These are phyloP conservation scores for Pleurotus salmoneostramineus DNA, from an alignment of 768 basidiomycete genomes.

Conservation along the genomic window DNA sequence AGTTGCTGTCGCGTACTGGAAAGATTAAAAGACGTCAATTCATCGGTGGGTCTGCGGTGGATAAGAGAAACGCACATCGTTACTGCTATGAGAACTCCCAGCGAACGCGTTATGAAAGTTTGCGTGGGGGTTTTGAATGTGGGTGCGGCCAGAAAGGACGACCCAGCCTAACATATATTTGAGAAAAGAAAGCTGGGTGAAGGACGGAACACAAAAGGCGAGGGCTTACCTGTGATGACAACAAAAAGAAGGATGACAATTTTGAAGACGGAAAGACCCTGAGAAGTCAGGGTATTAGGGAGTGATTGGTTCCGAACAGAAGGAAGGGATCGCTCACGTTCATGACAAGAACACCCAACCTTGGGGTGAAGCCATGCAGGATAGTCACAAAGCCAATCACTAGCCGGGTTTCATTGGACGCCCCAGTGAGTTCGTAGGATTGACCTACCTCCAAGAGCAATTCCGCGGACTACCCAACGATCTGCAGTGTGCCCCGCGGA, in stretches of 20 bases:
- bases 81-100: constrained; percentile 47
- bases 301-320: constrained; percentile 14
- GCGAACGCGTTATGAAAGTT: constrained; percentile 54
- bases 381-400: constrained; percentile 48
- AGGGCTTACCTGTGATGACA: constrained; percentile 37
- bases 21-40: not conserved
- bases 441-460: constrained; percentile 48
- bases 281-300: constrained; percentile 23
- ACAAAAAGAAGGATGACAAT: constrained; percentile 49
- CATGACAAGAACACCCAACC: constrained; percentile 46
- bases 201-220: not conserved
- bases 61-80: constrained; percentile 15
- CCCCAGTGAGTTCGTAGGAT: not conserved
- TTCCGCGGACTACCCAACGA: constrained; percentile 52
- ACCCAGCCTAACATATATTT: constrained; percentile 42
- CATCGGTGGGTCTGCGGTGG: constrained; percentile 19
- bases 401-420: constrained; percentile 13
- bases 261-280: constrained; percentile 53
- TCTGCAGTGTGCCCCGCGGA: constrained; percentile 33
- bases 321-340: constrained; percentile 31
- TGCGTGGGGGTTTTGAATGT: constrained; percentile 42
- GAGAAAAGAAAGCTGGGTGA: not conserved
- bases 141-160: constrained; percentile 49
- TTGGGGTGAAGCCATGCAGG: constrained; percentile 50
- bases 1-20: constrained; percentile 54